Evolutionary conservation across 2,329 filamentous ascomycete species (phyloP).

Genomic region (Fusarium udum): DNA sequence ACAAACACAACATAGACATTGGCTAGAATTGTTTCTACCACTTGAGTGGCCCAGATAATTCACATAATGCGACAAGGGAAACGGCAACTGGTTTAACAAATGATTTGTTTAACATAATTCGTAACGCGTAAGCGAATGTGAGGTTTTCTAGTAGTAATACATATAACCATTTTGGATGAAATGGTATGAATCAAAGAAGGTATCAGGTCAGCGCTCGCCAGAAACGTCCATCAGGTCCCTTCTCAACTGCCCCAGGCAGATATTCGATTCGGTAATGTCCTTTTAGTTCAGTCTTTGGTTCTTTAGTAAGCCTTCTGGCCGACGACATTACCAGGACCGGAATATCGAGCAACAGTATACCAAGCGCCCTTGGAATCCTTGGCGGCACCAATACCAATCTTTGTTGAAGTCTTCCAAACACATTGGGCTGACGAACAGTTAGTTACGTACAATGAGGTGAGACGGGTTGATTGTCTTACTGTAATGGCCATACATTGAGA

Average conservation of each 20-base stretch:
- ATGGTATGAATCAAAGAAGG: slow-evolving; percentile 17
- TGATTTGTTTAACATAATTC: neutral
- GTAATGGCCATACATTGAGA: slow-evolving; percentile 43
- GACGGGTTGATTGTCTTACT: slow-evolving; percentile 10
- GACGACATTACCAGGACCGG: slow-evolving; percentile 45
- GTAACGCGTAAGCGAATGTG: slow-evolving; percentile 19
- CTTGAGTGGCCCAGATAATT: no score
- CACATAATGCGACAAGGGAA: rapidly evolving
- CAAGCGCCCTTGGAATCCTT: slow-evolving; percentile 43
- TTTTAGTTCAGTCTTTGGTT: rapidly evolving
- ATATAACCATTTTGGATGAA: neutral
- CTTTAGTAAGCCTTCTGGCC: slow-evolving; percentile 45
- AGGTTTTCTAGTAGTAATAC: slow-evolving; percentile 17
- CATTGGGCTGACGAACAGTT: slow-evolving; percentile 35
- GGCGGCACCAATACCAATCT: slow-evolving; percentile 46
- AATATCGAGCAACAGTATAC: slow-evolving; percentile 49
- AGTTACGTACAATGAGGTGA: rapidly evolving
- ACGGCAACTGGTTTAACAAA: neutral
- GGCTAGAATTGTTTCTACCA: neutral
- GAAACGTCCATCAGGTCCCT: neutral
- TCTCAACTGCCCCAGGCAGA: neutral
- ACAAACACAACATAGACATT: rapidly evolving
- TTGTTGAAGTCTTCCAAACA: slow-evolving; percentile 47
- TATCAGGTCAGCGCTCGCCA: slow-evolving; percentile 5
- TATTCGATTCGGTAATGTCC: rapidly evolving